Conservation (phyloP, 2,329 filamentous ascomycete species). For the Fusarium sp. region DNA sequence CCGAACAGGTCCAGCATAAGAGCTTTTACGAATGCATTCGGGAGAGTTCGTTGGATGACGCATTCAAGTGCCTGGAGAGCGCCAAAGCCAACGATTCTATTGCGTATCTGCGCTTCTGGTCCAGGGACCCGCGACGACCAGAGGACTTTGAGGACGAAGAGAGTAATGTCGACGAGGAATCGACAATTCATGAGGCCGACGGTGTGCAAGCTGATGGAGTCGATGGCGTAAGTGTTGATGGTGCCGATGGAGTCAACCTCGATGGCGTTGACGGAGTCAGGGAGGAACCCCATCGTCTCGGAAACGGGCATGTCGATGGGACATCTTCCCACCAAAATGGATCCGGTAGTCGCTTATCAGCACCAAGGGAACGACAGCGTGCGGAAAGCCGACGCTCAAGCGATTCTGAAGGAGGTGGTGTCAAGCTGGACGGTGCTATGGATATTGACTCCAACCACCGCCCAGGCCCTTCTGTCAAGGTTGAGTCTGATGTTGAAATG, state of each 20-base stretch:
- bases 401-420: constrained; percentile 59
- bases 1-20: constrained; percentile 75
- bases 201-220: background rate
- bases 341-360: background rate
- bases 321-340: background rate
- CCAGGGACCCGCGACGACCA: constrained; percentile 75
- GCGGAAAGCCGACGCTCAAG: constrained; percentile 49
- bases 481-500: constrained; percentile 49
- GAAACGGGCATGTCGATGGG: background rate
- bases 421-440: constrained; percentile 57
- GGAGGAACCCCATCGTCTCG: constrained; percentile 8
- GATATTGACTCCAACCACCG: constrained; percentile 52
- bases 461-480: constrained; percentile 49
- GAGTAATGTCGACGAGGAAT: constrained; percentile 50
- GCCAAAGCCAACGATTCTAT: constrained; percentile 93
- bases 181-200: constrained; percentile 3
- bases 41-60: constrained; percentile 79
- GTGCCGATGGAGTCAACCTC: constrained; percentile 1
- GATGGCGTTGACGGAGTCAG: constrained; percentile 6
- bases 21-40: constrained; percentile 92
- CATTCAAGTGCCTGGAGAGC: constrained; percentile 81
- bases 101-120: constrained; percentile 88
- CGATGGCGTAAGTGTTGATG: background rate
- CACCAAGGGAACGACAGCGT: constrained; percentile 9
- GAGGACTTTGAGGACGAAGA: constrained; percentile 60